phyloP scores from a whole-genome alignment of 148 eudicot species.

The Limonium bicolor region DNA sequence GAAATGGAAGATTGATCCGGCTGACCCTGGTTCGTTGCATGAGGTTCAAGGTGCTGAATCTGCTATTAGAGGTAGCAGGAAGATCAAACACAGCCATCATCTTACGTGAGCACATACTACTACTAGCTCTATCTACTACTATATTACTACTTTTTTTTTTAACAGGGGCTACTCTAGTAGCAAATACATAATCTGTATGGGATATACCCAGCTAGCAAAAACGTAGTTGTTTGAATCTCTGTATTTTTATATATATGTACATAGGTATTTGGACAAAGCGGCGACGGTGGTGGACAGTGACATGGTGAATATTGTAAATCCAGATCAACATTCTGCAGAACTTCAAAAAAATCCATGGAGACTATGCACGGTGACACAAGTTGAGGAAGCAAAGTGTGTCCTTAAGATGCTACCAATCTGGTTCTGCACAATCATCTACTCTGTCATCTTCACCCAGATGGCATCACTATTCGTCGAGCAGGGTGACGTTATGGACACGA shows the following conservation, averaged over 20 bases:
- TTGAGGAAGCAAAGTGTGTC: conserved; percentile 89
- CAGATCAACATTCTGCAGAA: conserved; percentile 1
- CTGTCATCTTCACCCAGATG: conserved; percentile 92
- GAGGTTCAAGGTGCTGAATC: conserved; percentile 60
- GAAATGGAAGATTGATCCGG: conserved; percentile 23
- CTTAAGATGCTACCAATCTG: conserved; percentile 67
- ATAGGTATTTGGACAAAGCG: conserved; percentile 76
- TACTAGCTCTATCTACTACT: not conserved
- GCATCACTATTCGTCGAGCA: conserved; percentile 93
- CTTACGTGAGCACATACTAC: conserved; percentile 25
- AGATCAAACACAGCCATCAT: conserved; percentile 47
- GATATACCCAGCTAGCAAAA: no score
- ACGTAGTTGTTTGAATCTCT: no score
- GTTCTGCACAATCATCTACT: conserved; percentile 87
- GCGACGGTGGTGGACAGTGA: conserved; percentile 44
- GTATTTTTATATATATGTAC: not conserved
- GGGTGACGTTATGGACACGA: conserved; percentile 63
- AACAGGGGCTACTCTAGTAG: no score
- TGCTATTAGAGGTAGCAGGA: conserved; percentile 84
- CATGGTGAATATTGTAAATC: no score
- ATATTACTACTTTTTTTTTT: not conserved
- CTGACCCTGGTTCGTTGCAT: conserved; percentile 25
- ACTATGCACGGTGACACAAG: conserved; percentile 76
- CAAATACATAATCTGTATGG: no score
- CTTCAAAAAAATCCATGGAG: conserved; percentile 41